Conservation (phyloP, 2,329 filamentous ascomycete genomes). For the Herpotrichia juniperi region DNA sequence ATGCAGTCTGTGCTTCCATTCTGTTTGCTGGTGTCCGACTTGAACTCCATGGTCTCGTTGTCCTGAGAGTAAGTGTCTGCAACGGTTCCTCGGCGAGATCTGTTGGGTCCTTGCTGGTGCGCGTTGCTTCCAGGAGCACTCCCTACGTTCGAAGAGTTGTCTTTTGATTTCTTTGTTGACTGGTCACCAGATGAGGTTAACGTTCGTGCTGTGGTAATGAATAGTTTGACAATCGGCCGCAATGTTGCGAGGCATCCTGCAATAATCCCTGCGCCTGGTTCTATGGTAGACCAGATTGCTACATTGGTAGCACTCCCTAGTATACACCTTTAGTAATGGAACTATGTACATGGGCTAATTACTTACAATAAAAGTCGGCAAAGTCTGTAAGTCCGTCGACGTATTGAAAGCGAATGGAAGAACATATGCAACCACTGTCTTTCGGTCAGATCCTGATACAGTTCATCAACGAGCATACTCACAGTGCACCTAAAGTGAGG, state of each 20-base stretch:
- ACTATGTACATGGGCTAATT: background rate
- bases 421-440: conserved; percentile 59
- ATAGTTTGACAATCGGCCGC: conserved; percentile 51
- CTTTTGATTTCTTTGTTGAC: conserved; percentile 2
- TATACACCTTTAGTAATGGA: conserved; percentile 3
- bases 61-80: background rate
- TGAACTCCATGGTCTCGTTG: conserved; percentile 2
- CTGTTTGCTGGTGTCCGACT: conserved; percentile 5
- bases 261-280: conserved; percentile 48
- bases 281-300: conserved; percentile 48
- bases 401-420: conserved; percentile 59
- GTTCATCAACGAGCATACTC: conserved; percentile 9
- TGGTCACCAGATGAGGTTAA: conserved; percentile 39
- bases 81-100: background rate
- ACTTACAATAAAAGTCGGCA: conserved; percentile 53
- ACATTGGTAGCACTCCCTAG: conserved; percentile 52
- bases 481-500: conserved; percentile 54
- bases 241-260: conserved; percentile 60
- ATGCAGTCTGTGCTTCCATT: conserved; percentile 13
- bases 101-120: background rate
- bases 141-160: background rate
- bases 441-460: conserved; percentile 13
- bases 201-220: conserved; percentile 8
- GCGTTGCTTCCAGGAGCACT: background rate
- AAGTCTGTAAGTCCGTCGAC: conserved; percentile 47